phyloP scores from a whole-genome alignment of 495 filamentous ascomycete species.

The Talaromyces nanjingensis region DNA sequence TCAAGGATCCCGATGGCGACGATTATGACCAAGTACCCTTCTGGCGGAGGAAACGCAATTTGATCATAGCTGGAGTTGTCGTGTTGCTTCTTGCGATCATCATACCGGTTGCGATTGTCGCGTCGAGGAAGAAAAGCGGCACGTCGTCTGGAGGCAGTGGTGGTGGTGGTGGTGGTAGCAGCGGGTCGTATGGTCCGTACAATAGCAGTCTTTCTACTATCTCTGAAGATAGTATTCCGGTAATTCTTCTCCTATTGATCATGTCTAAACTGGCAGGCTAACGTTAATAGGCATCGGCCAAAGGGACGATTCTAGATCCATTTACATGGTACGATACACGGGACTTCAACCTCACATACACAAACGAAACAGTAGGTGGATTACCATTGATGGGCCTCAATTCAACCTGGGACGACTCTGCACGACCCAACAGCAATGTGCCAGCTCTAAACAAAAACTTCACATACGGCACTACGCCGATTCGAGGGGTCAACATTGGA shows the following conservation, averaged over 20 bases:
- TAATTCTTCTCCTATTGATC: slow-evolving; percentile 13
- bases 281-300: slow-evolving; percentile 38
- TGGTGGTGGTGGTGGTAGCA: background rate
- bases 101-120: slow-evolving; percentile 65
- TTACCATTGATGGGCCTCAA: slow-evolving; percentile 86
- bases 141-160: no score
- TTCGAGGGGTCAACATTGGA: slow-evolving; percentile 86
- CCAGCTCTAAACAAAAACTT: slow-evolving; percentile 64
- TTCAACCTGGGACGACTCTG: slow-evolving; percentile 79
- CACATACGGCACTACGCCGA: slow-evolving; percentile 70
- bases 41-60: slow-evolving; percentile 38
- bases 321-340: slow-evolving; percentile 88
- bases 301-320: slow-evolving; percentile 78
- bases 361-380: slow-evolving; percentile 73
- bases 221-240: slow-evolving; percentile 56
- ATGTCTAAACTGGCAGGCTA: background rate
- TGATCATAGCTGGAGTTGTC: slow-evolving; percentile 33
- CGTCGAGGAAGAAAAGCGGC: slow-evolving; percentile 61
- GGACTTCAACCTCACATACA: slow-evolving; percentile 94
- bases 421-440: slow-evolving; percentile 67
- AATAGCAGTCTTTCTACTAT: slow-evolving; percentile 54
- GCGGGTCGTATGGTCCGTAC: slow-evolving; percentile 26
- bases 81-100: slow-evolving; percentile 63
- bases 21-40: slow-evolving; percentile 8
- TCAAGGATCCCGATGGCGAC: background rate